Evolutionary conservation across 2,329 filamentous ascomycete genomes (phyloP).

Genomic region (Pseudogymnoascus sp.): DNA sequence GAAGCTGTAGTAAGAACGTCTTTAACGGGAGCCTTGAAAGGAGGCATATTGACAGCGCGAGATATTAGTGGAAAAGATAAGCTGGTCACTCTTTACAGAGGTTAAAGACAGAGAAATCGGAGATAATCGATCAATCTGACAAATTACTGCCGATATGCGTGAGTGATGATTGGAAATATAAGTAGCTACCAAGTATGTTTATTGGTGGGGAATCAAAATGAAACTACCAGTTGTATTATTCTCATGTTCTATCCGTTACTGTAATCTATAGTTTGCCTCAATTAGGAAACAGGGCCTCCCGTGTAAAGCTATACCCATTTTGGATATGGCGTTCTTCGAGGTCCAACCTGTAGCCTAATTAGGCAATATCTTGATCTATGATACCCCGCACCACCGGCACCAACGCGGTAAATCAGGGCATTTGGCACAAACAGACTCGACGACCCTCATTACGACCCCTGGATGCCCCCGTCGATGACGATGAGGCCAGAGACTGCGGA

Average conservation of each 20-base stretch:
- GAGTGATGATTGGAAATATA: neutral
- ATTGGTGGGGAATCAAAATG: neutral
- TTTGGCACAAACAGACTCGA: neutral
- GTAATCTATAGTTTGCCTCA: neutral
- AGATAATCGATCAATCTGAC: neutral
- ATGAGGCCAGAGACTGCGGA: neutral
- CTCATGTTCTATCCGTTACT: neutral
- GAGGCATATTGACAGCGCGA: neutral
- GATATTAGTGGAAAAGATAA: neutral
- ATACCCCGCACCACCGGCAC: neutral
- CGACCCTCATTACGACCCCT: neutral
- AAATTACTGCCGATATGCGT: neutral
- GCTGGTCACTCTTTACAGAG: neutral
- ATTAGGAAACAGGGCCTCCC: neutral
- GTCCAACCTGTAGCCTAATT: neutral
- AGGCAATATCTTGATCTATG: slow-evolving; percentile 1
- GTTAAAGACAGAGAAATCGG: neutral
- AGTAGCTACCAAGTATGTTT: neutral
- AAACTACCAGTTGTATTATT: neutral
- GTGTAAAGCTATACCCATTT: neutral
- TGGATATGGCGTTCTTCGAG: neutral
- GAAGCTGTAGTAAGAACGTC: neutral
- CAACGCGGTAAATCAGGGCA: neutral
- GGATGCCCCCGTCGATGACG: neutral
- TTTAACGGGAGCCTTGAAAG: neutral